Evolutionary conservation across 2,329 filamentous ascomycete species (phyloP), one percentile per base, ranked within the genome.

Genomic region (Penicillium olsonii): DNA sequence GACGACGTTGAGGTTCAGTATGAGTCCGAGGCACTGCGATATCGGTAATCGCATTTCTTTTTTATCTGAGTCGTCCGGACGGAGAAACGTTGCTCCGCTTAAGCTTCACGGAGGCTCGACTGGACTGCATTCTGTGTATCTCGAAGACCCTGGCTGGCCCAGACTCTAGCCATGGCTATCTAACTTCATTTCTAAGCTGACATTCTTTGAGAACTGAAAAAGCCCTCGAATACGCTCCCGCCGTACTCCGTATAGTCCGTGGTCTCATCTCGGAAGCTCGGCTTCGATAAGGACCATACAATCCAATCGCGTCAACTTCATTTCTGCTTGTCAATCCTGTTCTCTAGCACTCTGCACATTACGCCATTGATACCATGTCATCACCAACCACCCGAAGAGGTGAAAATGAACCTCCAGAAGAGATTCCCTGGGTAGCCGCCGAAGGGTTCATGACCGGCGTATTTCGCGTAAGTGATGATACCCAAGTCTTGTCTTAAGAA

Each of bases 401-500:
- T 18, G 68, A 72, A 33, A 67, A 71, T 39, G 71, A 74, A 38
- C 72, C 72, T 15, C 72, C 74, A 2, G 67, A 68, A 15, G 68
- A 75, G 53, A 63, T 76, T 56, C 71, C 69, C 11, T 65, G 65
- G 15, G 62, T 74, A 50, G 74, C 71, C 3, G 63, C 66, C 48
- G 66, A 68, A 34, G 74, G 74, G 37, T 76, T 76, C 57, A 61
- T 73, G 45, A 67, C 69, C 15, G 74, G 74, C 41, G 73, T 66
- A 24, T 67, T 73, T 46, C 73, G 72, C 41, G 72, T 74, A 65
- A 53, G 71, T 65, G 42, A 18, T n/a, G 12, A 24, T 24, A 11
- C 29, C 14, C 22, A 19, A 38, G 15, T 33, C 18, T 29, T 8
- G 42, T 18, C 4, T 8, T n/a, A 5, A n/a, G 11, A 20, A 24